Evolutionary conservation across 2,329 filamentous ascomycete genomes (phyloP).

Genomic region (Rhexocercosporidium sp.): DNA sequence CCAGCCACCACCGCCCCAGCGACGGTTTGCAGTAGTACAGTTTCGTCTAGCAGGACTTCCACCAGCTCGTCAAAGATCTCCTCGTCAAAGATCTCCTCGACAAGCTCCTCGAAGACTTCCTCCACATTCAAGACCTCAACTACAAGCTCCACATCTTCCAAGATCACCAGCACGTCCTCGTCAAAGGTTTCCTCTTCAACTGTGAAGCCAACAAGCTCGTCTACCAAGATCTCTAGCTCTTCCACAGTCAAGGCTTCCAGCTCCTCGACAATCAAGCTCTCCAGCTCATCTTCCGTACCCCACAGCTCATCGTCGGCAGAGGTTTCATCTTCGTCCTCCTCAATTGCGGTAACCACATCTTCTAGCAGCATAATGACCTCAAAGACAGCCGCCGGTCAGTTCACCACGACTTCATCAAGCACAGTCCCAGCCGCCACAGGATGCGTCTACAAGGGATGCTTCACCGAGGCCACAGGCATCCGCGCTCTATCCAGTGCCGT

Average conservation of each 20-base stretch:
- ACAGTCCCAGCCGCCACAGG: slow-evolving; percentile 3
- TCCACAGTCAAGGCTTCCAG: slow-evolving; percentile 3
- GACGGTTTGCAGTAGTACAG: slow-evolving; percentile 13
- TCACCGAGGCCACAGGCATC: slow-evolving; percentile 32
- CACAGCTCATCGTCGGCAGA: not conserved
- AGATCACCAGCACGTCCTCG: slow-evolving; percentile 14
- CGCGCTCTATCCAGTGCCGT: slow-evolving; percentile 29
- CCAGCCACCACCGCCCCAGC: not conserved
- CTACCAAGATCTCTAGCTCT: slow-evolving; percentile 12
- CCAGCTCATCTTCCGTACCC: slow-evolving; percentile 1
- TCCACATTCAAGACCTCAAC: not conserved
- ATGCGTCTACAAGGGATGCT: slow-evolving; percentile 35
- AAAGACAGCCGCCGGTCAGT: not conserved
- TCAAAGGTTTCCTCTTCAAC: slow-evolving; percentile 10
- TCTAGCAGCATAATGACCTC: not conserved
- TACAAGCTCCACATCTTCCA: slow-evolving; percentile 6
- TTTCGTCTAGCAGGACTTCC: slow-evolving; percentile 7
- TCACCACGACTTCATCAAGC: slow-evolving; percentile 11
- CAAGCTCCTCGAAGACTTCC: not conserved
- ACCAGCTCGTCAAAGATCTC: slow-evolving; percentile 2
- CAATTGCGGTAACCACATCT: not conserved
- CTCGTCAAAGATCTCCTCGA: slow-evolving; percentile 7
- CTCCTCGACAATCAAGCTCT: slow-evolving; percentile 1
- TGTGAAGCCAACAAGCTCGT: slow-evolving; percentile 4
- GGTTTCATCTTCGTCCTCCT: not conserved